Evolutionary conservation across 352 stramenopile species (phyloP).

Genomic region (Pseudoperonospora humuli): DNA sequence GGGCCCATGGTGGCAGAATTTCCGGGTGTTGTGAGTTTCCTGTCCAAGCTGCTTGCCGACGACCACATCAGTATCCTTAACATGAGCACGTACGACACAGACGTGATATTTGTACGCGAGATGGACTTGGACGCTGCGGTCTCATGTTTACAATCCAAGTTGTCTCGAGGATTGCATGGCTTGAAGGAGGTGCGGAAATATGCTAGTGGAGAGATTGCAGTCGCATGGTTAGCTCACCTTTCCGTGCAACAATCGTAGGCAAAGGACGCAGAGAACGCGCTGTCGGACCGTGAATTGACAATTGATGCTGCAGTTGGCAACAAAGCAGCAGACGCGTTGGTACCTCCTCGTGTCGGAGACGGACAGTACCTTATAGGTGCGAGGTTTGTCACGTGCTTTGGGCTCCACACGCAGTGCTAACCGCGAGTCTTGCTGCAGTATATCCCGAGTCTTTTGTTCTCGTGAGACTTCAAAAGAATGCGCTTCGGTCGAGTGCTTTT

Average conservation of each 20-base stretch:
- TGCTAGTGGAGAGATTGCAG: too few species aligned
- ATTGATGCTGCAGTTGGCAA: constrained; percentile 15
- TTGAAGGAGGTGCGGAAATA: constrained; percentile 67
- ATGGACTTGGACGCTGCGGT: constrained; percentile 55
- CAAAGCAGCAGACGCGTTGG: background rate
- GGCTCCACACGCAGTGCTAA: background rate
- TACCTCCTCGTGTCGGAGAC: constrained; percentile 40
- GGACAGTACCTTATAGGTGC: constrained; percentile 68
- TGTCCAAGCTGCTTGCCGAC: constrained; percentile 76
- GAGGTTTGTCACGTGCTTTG: background rate
- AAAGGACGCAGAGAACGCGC: constrained; percentile 46
- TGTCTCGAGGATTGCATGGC: constrained; percentile 69
- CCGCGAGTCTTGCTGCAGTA: constrained; percentile 25
- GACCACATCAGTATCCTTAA: constrained; percentile 87
- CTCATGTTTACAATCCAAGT: constrained; percentile 65
- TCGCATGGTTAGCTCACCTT: background rate
- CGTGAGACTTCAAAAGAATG: constrained; percentile 68
- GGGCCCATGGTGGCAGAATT: constrained; percentile 83
- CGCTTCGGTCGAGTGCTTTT: constrained; percentile 61
- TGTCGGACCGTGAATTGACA: constrained; percentile 16
- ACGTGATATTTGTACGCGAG: constrained; percentile 85
- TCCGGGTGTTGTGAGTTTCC: constrained; percentile 74
- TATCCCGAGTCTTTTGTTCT: constrained; percentile 72
- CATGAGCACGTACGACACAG: constrained; percentile 86
- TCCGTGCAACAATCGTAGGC: constrained; percentile 16